Conservation (phyloP, 495 filamentous ascomycete species). For the Evansstolkia leycettana region DNA sequence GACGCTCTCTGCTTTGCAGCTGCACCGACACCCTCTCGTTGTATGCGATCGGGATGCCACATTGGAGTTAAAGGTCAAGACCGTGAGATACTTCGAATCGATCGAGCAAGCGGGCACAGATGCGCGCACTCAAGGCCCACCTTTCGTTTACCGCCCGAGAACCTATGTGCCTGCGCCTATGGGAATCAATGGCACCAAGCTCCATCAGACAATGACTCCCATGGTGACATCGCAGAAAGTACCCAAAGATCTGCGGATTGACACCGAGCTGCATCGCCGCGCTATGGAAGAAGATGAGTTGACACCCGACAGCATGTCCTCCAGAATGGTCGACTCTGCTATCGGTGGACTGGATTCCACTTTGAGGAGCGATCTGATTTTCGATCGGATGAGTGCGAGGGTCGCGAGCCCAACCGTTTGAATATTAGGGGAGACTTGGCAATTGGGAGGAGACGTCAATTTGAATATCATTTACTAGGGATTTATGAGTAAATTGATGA, state of each 20-base stretch:
- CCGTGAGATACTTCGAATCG: conserved; percentile 55
- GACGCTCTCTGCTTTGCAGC: conserved; percentile 68
- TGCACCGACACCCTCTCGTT: conserved; percentile 68
- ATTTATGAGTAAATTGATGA: no score
- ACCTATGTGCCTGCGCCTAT: conserved; percentile 28
- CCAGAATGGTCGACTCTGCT: conserved; percentile 44
- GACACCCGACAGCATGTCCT: conserved; percentile 57
- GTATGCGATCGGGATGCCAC: conserved; percentile 82
- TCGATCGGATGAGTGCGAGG: conserved; percentile 30
- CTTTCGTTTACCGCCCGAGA: conserved; percentile 29
- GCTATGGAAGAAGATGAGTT: conserved; percentile 40
- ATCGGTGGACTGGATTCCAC: conserved; percentile 31
- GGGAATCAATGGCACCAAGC: conserved; percentile 9
- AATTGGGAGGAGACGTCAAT: no score
- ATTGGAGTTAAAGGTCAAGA: conserved; percentile 73
- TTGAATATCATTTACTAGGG: no score
- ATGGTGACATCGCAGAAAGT: conserved; percentile 19
- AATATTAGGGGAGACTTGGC: no score
- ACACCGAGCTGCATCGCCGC: conserved; percentile 25
- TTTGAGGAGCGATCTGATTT: conserved; percentile 27
- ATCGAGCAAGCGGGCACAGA: conserved; percentile 51
- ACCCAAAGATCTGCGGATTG: conserved; percentile 32
- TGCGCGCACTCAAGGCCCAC: conserved; percentile 43
- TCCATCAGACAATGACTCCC: conserved; percentile 16
- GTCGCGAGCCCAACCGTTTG: conserved; percentile 5